A percentile compares a stretch with the other conserved stretches of the same genome.
Conservation (phyloP, 257 asterid species). For the Nicotiana tomentosiformis region DNA sequence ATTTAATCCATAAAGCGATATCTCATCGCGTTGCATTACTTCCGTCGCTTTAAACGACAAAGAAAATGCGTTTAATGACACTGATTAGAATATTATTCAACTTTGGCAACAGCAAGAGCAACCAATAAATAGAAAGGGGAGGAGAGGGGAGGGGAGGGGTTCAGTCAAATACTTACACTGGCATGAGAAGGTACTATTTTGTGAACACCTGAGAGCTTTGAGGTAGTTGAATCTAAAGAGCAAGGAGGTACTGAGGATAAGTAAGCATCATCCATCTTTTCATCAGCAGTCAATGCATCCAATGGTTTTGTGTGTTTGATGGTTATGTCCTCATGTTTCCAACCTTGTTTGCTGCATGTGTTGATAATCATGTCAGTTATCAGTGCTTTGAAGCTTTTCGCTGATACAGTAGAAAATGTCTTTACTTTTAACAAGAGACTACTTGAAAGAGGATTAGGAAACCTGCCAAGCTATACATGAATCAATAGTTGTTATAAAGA, state of each 20-base stretch:
- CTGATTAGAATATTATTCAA: not conserved
- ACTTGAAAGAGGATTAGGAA: not conserved
- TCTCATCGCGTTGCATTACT: not conserved
- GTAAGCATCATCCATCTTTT: constrained; percentile 19
- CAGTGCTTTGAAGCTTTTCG: not conserved
- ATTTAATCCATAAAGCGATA: not conserved
- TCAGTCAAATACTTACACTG: constrained; percentile 45
- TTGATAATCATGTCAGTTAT: not conserved
- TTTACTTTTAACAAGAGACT: not conserved
- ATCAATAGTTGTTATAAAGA: constrained; percentile 5
- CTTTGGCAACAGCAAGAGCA: not conserved
- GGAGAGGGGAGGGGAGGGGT: not conserved
- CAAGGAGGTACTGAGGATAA: constrained; percentile 9
- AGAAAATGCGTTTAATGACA: not conserved
- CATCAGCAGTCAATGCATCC: constrained; percentile 27
- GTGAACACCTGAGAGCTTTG: constrained; percentile 34
- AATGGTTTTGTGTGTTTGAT: constrained; percentile 29
- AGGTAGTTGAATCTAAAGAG: constrained; percentile 19
- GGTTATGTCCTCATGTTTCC: constrained; percentile 25
- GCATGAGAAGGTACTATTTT: constrained; percentile 49
- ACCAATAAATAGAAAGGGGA: not conserved
- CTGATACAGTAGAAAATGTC: not conserved
- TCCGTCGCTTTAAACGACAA: not conserved
- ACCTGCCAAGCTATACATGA: not conserved
- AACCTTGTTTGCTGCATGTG: constrained; percentile 37